Evolutionary conservation across 2,329 filamentous ascomycete genomes (phyloP).

Genomic region (Fusarium luffae): DNA sequence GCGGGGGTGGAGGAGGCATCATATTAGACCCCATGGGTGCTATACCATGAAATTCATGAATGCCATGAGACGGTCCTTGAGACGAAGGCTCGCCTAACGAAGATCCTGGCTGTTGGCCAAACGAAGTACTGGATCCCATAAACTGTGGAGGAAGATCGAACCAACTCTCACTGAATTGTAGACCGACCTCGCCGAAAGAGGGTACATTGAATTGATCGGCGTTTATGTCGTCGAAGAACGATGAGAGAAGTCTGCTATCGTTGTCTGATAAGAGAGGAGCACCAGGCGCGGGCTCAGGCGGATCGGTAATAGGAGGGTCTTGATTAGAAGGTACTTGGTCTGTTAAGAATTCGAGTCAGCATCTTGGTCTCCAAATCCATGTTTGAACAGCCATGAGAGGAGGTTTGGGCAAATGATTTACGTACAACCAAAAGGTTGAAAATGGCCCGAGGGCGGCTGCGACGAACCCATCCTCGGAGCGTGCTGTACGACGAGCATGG

Average conservation of each 20-base stretch:
- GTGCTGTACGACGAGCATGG: slow-evolving; percentile 67
- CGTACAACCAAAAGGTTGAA: slow-evolving; percentile 76
- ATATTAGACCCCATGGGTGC: slow-evolving; percentile 46
- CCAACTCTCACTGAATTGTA: slow-evolving; percentile 64
- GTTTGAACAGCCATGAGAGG: neutral
- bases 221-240: slow-evolving; percentile 67
- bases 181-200: slow-evolving; percentile 60
- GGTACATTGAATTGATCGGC: slow-evolving; percentile 62
- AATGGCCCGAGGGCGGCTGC: slow-evolving; percentile 63
- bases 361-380: neutral
- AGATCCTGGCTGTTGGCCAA: slow-evolving; percentile 62
- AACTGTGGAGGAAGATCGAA: slow-evolving; percentile 71
- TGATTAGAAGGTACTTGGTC: slow-evolving; percentile 59
- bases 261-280: slow-evolving; percentile 72
- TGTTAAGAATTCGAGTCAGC: slow-evolving; percentile 50
- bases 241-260: slow-evolving; percentile 67
- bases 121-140: slow-evolving; percentile 73
- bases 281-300: slow-evolving; percentile 73
- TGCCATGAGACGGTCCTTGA: slow-evolving; percentile 36
- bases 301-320: slow-evolving; percentile 61
- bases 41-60: slow-evolving; percentile 37
- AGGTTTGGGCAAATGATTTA: slow-evolving; percentile 35
- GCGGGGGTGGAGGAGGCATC: slow-evolving; percentile 52
- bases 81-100: slow-evolving; percentile 41
- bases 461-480: slow-evolving; percentile 69